These are phyloP conservation scores for Penicillium samsonianum DNA, from an alignment of 495 filamentous ascomycete genomes.

Conservation along the genomic window DNA sequence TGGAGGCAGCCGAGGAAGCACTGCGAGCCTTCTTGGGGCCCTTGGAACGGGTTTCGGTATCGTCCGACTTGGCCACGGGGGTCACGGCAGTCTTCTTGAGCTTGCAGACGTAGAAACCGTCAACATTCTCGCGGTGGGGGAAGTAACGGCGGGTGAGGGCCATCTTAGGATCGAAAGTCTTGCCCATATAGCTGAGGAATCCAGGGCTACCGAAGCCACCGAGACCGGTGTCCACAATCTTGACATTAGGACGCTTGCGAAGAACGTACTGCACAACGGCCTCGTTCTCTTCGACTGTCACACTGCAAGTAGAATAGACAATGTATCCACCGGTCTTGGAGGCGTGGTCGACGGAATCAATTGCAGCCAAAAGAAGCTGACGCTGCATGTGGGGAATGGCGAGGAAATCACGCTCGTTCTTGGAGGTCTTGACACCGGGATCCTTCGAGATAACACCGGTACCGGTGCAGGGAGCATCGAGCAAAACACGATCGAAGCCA, in stretches of 20 bases:
- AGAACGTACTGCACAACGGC: conserved; percentile 91
- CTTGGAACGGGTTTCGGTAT: conserved; percentile 20
- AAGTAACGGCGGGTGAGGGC: conserved; percentile 87
- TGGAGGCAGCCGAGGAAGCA: conserved; percentile 25
- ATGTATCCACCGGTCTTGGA: conserved; percentile 89
- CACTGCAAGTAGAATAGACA: conserved; percentile 90
- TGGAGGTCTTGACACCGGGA: conserved; percentile 93
- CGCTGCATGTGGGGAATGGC: conserved; percentile 90
- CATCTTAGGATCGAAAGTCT: conserved; percentile 83
- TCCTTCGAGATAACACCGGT: conserved; percentile 96
- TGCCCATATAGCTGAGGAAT: conserved; percentile 83
- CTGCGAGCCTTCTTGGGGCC: conserved; percentile 12
- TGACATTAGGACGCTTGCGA: conserved; percentile 86
- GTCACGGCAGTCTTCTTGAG: conserved; percentile 88
- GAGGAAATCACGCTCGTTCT: conserved; percentile 91
- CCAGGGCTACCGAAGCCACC: conserved; percentile 87
- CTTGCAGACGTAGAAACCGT: conserved; percentile 98
- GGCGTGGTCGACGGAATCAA: conserved; percentile 87
- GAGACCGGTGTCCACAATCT: conserved; percentile 87
- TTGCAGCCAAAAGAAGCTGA: conserved; percentile 87
- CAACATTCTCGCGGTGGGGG: conserved; percentile 93
- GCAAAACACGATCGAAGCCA: conserved; percentile 83
- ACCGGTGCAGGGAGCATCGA: conserved; percentile 81
- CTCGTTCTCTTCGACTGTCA: conserved; percentile 93
- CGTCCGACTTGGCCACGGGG: conserved; percentile 52